Conservation (phyloP, 768 basidiomycete genomes). For the Pilatotrama ljubarskyi region DNA sequence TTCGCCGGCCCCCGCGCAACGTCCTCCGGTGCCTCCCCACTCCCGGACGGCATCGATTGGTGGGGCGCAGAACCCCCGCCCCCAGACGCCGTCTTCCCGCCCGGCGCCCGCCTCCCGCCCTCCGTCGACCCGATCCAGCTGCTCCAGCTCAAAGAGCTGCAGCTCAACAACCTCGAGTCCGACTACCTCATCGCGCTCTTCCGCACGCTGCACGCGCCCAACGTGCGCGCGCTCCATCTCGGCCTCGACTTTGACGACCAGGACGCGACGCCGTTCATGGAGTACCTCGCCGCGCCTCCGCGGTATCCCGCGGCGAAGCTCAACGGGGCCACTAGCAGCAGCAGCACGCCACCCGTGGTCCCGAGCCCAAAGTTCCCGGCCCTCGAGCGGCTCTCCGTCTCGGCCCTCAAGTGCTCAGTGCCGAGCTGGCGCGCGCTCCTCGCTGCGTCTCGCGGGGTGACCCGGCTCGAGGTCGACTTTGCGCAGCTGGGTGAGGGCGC, state of each 20-base stretch:
- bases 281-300: conserved; percentile 22
- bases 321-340: neutral
- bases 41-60: conserved; percentile 30
- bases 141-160: conserved; percentile 43
- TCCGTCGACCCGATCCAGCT: conserved; percentile 35
- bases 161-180: conserved; percentile 56
- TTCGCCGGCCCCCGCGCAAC: conserved; percentile 54
- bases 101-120: conserved; percentile 45
- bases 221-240: conserved; percentile 45
- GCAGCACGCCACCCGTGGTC: neutral
- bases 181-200: conserved; percentile 51
- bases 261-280: conserved; percentile 50
- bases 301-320: neutral
- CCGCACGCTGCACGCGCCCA: conserved; percentile 47
- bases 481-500: conserved; percentile 30
- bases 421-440: conserved; percentile 29
- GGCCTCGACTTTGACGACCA: conserved; percentile 45
- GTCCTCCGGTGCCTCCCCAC: conserved; percentile 24
- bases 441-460: conserved; percentile 35
- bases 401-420: conserved; percentile 26
- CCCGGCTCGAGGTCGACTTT: conserved; percentile 47
- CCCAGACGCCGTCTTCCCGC: conserved; percentile 24
- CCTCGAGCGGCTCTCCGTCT: conserved; percentile 29
- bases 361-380: conserved; percentile 23
- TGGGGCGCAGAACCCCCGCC: conserved; percentile 36